These are phyloP conservation scores for Myxozyma sirexii DNA, from an alignment of 805 yeast genomes.

Conservation along the genomic window DNA sequence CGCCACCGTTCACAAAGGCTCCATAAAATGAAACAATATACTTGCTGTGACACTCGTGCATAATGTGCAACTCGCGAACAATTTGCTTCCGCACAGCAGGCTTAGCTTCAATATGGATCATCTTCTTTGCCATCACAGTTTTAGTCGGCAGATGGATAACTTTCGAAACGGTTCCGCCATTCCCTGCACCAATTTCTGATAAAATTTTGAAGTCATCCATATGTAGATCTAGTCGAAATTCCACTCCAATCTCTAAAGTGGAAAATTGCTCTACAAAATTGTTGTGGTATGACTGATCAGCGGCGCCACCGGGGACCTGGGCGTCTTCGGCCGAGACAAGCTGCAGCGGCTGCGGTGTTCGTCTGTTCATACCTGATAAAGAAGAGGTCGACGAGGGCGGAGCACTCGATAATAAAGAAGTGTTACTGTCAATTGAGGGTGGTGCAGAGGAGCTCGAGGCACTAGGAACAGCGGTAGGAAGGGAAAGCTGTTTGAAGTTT, in stretches of 20 bases:
- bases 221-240: constrained; percentile 55
- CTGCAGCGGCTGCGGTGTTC: background rate
- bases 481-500: constrained; percentile 60
- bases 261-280: constrained; percentile 48
- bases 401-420: background rate
- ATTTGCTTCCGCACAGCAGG: constrained; percentile 79
- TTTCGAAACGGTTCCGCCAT: constrained; percentile 89
- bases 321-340: constrained; percentile 34
- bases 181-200: constrained; percentile 86
- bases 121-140: constrained; percentile 85
- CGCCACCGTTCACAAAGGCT: constrained; percentile 72
- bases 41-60: constrained; percentile 83
- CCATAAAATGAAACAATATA: constrained; percentile 90
- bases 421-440: background rate
- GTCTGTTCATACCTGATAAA: constrained; percentile 7
- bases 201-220: constrained; percentile 72
- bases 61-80: constrained; percentile 80
- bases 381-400: constrained; percentile 21
- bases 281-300: constrained; percentile 41
- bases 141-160: constrained; percentile 88
- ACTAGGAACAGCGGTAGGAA: constrained; percentile 39
- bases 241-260: constrained; percentile 56
- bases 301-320: constrained; percentile 34
- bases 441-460: constrained; percentile 16
- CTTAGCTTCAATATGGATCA: constrained; percentile 82